Percentiles rank a stretch among this genome's conserved stretches.
Evolutionary conservation across 441 rosid species (phyloP).

Genomic region (Pelargonium fulgidum): DNA sequence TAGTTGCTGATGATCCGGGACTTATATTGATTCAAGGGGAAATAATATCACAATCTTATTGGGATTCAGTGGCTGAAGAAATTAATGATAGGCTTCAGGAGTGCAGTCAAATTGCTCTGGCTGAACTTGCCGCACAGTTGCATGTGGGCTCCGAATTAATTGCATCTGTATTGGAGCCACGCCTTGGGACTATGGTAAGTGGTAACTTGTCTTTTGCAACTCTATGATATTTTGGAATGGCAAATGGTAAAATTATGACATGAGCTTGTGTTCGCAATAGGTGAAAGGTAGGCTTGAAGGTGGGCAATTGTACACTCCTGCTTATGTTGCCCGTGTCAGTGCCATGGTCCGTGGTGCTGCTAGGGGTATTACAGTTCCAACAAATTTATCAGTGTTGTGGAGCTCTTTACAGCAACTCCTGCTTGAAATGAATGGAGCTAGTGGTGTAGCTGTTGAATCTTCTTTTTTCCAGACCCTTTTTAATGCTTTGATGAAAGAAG

Average conservation of each 20-base stretch:
- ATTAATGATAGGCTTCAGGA: slow-evolving; percentile 93
- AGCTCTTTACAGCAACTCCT: slow-evolving; percentile 70
- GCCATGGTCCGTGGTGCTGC: slow-evolving; percentile 97
- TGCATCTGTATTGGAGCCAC: slow-evolving; percentile 78
- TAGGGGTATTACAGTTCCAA: slow-evolving; percentile 80
- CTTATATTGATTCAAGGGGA: slow-evolving; percentile 79
- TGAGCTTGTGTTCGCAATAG: slow-evolving; percentile 29
- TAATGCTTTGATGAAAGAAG: slow-evolving; percentile 69
- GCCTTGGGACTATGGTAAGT: slow-evolving; percentile 67
- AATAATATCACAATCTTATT: slow-evolving; percentile 73
- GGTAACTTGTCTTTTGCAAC: slow-evolving; percentile 25
- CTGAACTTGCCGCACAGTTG: slow-evolving; percentile 80
- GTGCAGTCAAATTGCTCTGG: slow-evolving; percentile 83
- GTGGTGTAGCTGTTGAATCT: slow-evolving; percentile 70
- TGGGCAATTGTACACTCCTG: slow-evolving; percentile 91
- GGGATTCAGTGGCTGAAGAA: slow-evolving; percentile 90
- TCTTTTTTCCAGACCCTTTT: slow-evolving; percentile 85
- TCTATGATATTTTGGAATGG: not conserved
- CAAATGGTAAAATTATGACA: slow-evolving; percentile 15
- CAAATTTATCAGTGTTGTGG: slow-evolving; percentile 67
- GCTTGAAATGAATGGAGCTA: slow-evolving; percentile 88
- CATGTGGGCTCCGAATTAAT: slow-evolving; percentile 84
- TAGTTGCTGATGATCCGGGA: slow-evolving; percentile 47
- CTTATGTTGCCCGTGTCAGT: slow-evolving; percentile 83
- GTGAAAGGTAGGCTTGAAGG: slow-evolving; percentile 98